Evolutionary conservation across 2,329 filamentous ascomycete species (phyloP).

Genomic region (Aquanectria penicillioides): DNA sequence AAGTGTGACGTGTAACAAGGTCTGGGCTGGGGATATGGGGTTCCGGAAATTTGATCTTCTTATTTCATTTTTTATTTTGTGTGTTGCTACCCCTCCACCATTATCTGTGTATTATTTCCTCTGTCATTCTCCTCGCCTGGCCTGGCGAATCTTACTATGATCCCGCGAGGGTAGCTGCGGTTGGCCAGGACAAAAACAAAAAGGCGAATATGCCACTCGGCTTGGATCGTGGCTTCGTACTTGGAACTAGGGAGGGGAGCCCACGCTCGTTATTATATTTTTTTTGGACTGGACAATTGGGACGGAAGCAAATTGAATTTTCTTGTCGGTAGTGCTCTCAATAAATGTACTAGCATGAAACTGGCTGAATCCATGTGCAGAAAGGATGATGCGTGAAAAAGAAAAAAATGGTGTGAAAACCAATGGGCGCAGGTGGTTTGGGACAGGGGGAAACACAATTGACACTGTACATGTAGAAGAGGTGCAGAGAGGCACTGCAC

Average conservation of each 20-base stretch:
- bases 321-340: slow-evolving; percentile 18
- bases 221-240: slow-evolving; percentile 26
- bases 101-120: slow-evolving; percentile 39
- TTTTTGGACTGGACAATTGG: slow-evolving; percentile 34
- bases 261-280: slow-evolving; percentile 42
- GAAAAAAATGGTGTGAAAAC: too few species aligned
- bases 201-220: slow-evolving; percentile 14
- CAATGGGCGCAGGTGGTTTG: too few species aligned
- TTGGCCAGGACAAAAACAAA: slow-evolving; percentile 15
- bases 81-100: slow-evolving; percentile 32
- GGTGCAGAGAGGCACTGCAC: background rate
- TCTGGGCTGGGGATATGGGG: slow-evolving; percentile 30
- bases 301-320: slow-evolving; percentile 38
- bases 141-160: slow-evolving; percentile 16
- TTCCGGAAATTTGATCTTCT: slow-evolving; percentile 34
- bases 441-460: too few species aligned
- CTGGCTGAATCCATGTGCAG: too few species aligned
- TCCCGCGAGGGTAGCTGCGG: slow-evolving; percentile 1
- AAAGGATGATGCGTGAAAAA: too few species aligned
- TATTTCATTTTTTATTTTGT: slow-evolving; percentile 27
- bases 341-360: slow-evolving; percentile 18
- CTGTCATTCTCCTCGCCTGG: slow-evolving; percentile 29
- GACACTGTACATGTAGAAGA: background rate
- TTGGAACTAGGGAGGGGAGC: slow-evolving; percentile 30
- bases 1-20: slow-evolving; percentile 31